These are phyloP conservation scores for Cicer chorassanicum DNA, from an alignment of 306 rosid species.

Conservation along the genomic window DNA sequence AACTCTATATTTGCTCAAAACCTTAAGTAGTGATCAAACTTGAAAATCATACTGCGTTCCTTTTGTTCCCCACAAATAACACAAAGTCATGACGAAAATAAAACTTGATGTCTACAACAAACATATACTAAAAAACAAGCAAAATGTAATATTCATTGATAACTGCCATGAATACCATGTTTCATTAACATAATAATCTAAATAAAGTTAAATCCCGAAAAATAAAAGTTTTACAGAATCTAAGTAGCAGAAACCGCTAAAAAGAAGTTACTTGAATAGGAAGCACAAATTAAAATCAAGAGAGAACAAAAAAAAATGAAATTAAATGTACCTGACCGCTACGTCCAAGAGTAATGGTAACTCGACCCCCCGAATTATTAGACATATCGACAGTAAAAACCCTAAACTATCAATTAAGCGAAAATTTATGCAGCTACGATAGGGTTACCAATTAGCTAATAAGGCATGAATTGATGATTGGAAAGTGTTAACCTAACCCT, in stretches of 20 bases:
- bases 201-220: slow-evolving; percentile 9
- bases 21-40: not conserved
- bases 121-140: slow-evolving; percentile 34
- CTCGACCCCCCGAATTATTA: slow-evolving; percentile 69
- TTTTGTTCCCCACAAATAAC: slow-evolving; percentile 17
- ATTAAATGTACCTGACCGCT: slow-evolving; percentile 71
- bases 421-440: slow-evolving; percentile 25
- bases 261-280: slow-evolving; percentile 19
- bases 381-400: slow-evolving; percentile 66
- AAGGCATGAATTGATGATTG: slow-evolving; percentile 39
- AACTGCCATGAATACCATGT: not conserved
- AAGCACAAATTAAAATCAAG: not conserved
- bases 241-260: slow-evolving; percentile 24
- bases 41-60: not conserved
- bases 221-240: not conserved
- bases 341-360: slow-evolving; percentile 91
- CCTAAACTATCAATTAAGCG: slow-evolving; percentile 52
- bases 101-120: not conserved
- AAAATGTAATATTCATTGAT: not conserved
- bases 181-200: slow-evolving; percentile 1
- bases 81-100: not conserved
- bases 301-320: not conserved
- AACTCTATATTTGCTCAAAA: slow-evolving; percentile 32
- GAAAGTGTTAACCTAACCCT: slow-evolving; percentile 44
- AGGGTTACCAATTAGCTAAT: slow-evolving; percentile 6